Evolutionary conservation across 208 protist genomes (phyloP), one percentile per base, ranked within the genome.

Genomic region (Phytomonas francai): DNA sequence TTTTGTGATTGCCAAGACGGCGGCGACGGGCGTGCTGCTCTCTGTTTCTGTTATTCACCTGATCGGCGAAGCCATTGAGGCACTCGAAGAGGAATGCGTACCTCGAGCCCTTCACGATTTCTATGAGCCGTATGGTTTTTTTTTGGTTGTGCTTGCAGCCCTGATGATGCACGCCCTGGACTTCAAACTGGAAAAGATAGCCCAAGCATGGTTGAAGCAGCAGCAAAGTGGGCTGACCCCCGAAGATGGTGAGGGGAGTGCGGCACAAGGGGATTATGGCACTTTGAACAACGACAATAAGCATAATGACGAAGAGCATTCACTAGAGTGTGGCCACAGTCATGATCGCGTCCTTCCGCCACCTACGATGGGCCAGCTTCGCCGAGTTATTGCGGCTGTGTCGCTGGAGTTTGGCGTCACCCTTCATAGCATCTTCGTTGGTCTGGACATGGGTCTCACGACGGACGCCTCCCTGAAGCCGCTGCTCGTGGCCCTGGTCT

Each of bases 391-490:
- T 0, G 73, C 85, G 3, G 82, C 82, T 16, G 7, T 88, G 60
- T 81, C 81, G 63, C 80, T 91, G 82, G 82, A 86, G 70, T 83
- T 91, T 42, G 82, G 81, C 11, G 69, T 88, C 30, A 82, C 82
- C 45, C 68, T 88, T 56, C 85, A 91, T 78, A 87, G 80, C 64
- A 67, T 91, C 45, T 85, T 91, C 54, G 73, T 85, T 28, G 85
- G 85, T 0, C 58, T 91, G 7, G 67, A 80, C 0, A 25, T 91
- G 25, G 85, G 78, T 29, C 68, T 88, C 19, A 65, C 75, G 19
- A 68, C 36, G 16, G 80, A 84, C 22, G 22, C 57, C 6, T 70
- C 79, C 12, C 70, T 84, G 32, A 60, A 57, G 29, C 56, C 66
- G 31, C 71, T 91, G 33, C 68, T 86, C 39, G 73, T 86, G 28